Evolutionary conservation across 2,329 filamentous ascomycete genomes (phyloP), one percentile per base, ranked within the genome.

Genomic region (Colletotrichum spaethianum): DNA sequence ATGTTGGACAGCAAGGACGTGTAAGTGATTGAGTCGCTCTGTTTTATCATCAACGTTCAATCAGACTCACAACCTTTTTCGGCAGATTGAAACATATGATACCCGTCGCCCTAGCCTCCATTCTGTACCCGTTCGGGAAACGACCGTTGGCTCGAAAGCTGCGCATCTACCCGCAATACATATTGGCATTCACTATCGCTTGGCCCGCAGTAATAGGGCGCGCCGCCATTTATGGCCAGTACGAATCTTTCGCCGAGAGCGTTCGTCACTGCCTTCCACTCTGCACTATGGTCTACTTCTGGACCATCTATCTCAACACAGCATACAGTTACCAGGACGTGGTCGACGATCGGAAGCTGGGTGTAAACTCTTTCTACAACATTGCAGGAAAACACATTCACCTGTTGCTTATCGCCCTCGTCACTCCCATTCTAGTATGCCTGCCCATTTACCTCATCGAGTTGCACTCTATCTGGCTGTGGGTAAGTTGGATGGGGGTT

Each of bases 291-390:
- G 72, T 73, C n/a, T 77, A 75, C 72, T 67, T 77, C 72, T 79
- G 76, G 76, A 76, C 76, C 55, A 75, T 76, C 23, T 77, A 75
- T 66, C 62, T 77, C 9, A 75, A 74, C 42, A 77, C 75, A 20
- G 75, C 75, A 0, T 76, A 77, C 48, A 77, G 75, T 63, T 76
- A 77, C 31, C 75, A 76, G 50, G 75, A 77, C 20, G 63, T 75
- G 5, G 72, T 75, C 16, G 75, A 77, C 44, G 75, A 77, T 28
- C 71, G 62, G 5, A 77, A 77, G 52, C 56, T 75, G 56, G 69
- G 71, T 9, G 70, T 76, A 5, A 75, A 75, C 44, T 77, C 75
- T 8, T 75, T 74, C 23, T 69, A 69, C 33, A 69, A 60, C 18
- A 52, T 69, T 3, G 66, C 57, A 4, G 66, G 66, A 2, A 60